These are phyloP conservation scores for Rhizodiscina lignyota DNA, from an alignment of 495 filamentous ascomycete genomes.

Conservation along the genomic window DNA sequence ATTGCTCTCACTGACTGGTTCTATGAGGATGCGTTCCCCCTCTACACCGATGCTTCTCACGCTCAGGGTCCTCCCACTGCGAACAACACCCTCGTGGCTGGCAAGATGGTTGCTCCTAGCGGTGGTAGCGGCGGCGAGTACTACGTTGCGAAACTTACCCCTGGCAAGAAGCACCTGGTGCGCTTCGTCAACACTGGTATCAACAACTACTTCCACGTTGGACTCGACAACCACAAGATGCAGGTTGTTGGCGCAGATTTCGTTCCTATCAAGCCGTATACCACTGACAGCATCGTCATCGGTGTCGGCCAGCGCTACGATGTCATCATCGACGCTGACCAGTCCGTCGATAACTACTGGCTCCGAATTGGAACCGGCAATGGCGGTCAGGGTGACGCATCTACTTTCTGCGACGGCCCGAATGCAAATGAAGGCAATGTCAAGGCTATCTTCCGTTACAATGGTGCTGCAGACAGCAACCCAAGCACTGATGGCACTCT, in stretches of 20 bases:
- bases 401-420: conserved; percentile 11
- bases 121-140: conserved; percentile 12
- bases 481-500: conserved; percentile 8
- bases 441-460: conserved; percentile 16
- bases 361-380: conserved; percentile 16
- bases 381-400: neutral
- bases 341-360: conserved; percentile 21
- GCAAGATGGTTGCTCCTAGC: conserved; percentile 14
- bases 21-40: conserved; percentile 14
- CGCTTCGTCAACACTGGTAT: conserved; percentile 20
- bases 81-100: conserved; percentile 20
- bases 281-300: conserved; percentile 12
- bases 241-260: conserved; percentile 21
- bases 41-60: conserved; percentile 8
- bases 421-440: conserved; percentile 14
- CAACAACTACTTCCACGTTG: conserved; percentile 13
- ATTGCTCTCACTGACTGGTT: conserved; percentile 22
- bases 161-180: conserved; percentile 22
- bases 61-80: conserved; percentile 10
- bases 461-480: conserved; percentile 7
- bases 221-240: conserved; percentile 5
- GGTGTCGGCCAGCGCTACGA: conserved; percentile 25
- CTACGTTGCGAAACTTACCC: conserved; percentile 10
- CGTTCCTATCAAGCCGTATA: conserved; percentile 19
- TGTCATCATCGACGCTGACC: conserved; percentile 21